Evolutionary conservation across 2,329 filamentous ascomycete species (phyloP), one percentile per base, ranked within the genome.

Genomic region (Ophiocordyceps camponoti-floridani): DNA sequence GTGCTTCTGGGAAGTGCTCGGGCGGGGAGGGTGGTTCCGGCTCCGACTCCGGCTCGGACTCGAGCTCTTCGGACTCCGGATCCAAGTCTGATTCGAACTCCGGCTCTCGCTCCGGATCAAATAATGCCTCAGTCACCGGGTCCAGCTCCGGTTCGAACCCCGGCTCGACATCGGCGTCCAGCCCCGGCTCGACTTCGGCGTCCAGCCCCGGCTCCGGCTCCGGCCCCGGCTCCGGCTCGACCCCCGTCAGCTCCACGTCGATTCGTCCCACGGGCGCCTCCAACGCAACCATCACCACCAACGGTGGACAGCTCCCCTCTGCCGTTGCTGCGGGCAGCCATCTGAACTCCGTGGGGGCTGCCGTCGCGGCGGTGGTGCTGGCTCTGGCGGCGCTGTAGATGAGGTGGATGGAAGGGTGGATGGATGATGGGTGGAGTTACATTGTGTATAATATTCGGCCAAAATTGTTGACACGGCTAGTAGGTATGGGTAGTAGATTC

Each of bases 271-370:
- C 40, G 18, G 31, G 37, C 4, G 37, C 13, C 13, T 31, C 42
- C 37, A 30, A 37, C 38, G n/a, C 45, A 11, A 41, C 14, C 35
- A 26, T 38, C 26, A 35, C 11, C 41, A 13, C 14, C 7, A 7
- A 10, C 8, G 16, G 26, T 9, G 12, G 12, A 26, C 41, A 30
- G 7, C 14, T n/a, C 41, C 11, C 31, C 11, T 10, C 49, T 14
- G 44, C 49, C 12, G 33, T 43, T 43, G 47, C 35, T 44, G 44
- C 47, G 23, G 53, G 45, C 7, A 50, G 45, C 49, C 53, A 49
- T 45, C 50, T 62, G 42, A 57, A 56, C 51, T 57, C 57, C 1
- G 45, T 61, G 18, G 57, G 52, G 6, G 60, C 58, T 16, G 59
- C 53, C 10, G 56, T 51, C 4, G 49, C 57, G 4, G 60, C 58